Evolutionary conservation across 495 filamentous ascomycete species (phyloP), one percentile per base, ranked within the genome.

Genomic region (Aspergillus conjunctus): DNA sequence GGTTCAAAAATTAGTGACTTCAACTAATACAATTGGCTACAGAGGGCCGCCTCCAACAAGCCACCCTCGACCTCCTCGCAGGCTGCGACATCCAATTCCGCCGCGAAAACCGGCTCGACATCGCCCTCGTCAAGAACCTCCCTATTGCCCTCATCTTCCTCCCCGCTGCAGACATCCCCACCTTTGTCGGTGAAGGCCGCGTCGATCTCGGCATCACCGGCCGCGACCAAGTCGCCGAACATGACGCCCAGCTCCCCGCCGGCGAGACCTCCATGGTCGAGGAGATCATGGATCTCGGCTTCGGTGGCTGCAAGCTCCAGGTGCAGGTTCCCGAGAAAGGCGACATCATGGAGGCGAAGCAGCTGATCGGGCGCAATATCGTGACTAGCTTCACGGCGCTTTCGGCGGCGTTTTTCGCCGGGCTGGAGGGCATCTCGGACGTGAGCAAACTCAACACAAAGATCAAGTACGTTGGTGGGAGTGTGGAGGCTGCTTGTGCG

Each of bases 71-170:
- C 73, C 88, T 98, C 52, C 88, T 98, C 61, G 79, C 90, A 64
- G 94, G 94, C 71, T 90, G 86, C 64, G 94, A 98, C 75, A 94
- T 98, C 67, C 91, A 98, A 77, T 98, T 98, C 80, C 87, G 87
- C 65, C 88, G 93, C 71, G 91, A 95, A 79, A 89, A 86, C 72
- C 90, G 94, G 51, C 88, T 96, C 61, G 94, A 98, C 74, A 97
- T 98, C 74, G 94, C 94, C 14, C 85, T 98, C 20, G 93, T 96
- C 70, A 90, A 94, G 79, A 98, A 98, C 77, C 85, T 93, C 33
- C 91, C 90, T 32, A 91, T 98, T 60, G 95, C 93, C 12, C 90
- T 98, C 61, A 85, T 98, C 74, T 98, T 98, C 82, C 91, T 98
- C 39, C 94, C 94, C 22, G 94, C 92, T 34, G 93, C 91, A 56